Evolutionary conservation across 129 eudicot species (phyloP), one percentile per base, ranked within the genome.

Genomic region (Centrapalus pauciflorus): DNA sequence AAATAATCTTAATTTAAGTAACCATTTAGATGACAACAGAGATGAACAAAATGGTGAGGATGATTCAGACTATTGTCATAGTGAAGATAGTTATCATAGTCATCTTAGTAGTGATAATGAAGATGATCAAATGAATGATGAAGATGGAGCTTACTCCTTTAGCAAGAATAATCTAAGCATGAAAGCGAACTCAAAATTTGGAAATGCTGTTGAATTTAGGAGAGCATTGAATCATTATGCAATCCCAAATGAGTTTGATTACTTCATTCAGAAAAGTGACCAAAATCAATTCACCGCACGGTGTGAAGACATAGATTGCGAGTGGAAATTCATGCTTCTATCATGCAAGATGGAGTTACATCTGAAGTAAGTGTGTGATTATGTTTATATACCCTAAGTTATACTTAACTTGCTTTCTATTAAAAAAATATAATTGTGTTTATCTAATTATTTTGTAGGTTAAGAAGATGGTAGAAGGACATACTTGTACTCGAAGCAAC

Each of bases 21-120:
- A 5, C 37, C 5, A 27, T 26, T n/a, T 13, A 1, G 6, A 26
- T 5, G 52, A 30, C 9, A 34, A 34, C 16, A 17, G 8, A 34
- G 16, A 33, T 30, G 65, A 59, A 30, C 65, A 21, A 9, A 20
- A 34, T 59, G 46, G 27, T 16, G 45, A 59, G 5, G 46, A 59
- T 32, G 65, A 59, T 5, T 59, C 28, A 9, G 14, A 59, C 14
- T 30, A 59, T 56, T 56, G 21, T 29, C 25, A 11, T 4, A 58
- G 25, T 9, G 64, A 58, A 30, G 45, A 58, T n/a, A 21, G 28
- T 58, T 58, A 58, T 17, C 64, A 58, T 32, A 58, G 45, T 16
- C 26, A 17, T 8, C 16, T 5, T 16, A 58, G 64, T 32, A 16
- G n/a, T 0, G 64, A 30, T 17, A 32, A n/a, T 14, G 43, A 58